Conservation (phyloP, 106 monocot genomes). For the Gastrodia elata region DNA sequence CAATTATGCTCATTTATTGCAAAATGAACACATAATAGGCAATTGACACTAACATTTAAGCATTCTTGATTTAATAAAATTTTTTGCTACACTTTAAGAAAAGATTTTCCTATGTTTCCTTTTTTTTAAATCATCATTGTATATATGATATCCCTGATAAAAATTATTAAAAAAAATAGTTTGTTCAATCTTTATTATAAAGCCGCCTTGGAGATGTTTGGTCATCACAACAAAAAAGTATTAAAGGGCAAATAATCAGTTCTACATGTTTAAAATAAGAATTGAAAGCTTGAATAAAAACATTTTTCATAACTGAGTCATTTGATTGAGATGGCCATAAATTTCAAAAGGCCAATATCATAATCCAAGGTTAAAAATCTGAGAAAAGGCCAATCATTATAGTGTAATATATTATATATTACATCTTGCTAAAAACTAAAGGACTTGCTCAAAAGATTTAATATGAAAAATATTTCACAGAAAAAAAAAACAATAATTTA, state of each 20-base stretch:
- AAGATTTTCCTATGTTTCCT: background rate
- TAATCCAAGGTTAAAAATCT: background rate
- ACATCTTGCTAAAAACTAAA: background rate
- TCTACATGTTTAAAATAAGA: background rate
- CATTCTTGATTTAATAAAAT: background rate
- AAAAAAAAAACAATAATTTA: background rate
- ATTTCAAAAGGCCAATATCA: constrained; percentile 1
- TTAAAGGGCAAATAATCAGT: background rate
- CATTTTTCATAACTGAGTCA: background rate
- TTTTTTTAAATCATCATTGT: background rate
- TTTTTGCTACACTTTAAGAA: background rate
- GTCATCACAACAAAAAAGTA: background rate
- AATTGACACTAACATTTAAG: background rate
- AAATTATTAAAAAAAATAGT: background rate
- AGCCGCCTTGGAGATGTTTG: background rate
- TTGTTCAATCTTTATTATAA: background rate
- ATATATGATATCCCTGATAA: background rate
- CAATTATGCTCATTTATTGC: background rate
- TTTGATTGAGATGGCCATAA: background rate
- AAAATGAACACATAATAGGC: background rate
- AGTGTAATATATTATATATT: background rate
- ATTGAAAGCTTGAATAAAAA: background rate
- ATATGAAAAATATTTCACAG: background rate
- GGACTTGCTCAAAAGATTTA: background rate
- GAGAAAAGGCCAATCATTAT: background rate